These are phyloP conservation scores for Allantophomopsis cytisporea DNA, from an alignment of 2,329 filamentous ascomycete genomes.

Conservation along the genomic window DNA sequence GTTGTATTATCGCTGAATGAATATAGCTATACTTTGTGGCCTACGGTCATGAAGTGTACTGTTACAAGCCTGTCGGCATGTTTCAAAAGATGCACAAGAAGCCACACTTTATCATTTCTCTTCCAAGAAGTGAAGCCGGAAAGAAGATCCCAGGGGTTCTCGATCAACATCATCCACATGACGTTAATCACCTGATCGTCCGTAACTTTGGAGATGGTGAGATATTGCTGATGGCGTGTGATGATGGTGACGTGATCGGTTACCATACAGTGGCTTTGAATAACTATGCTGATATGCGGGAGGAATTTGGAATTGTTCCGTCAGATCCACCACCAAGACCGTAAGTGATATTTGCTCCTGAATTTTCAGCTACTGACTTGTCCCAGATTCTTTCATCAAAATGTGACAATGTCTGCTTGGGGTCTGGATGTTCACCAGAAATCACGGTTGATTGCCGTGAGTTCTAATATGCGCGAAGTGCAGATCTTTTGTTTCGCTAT, in stretches of 20 bases:
- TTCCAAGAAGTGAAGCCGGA: slow-evolving; percentile 23
- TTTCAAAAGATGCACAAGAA: slow-evolving; percentile 31
- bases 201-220: slow-evolving; percentile 59
- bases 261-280: slow-evolving; percentile 39
- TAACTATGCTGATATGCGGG: slow-evolving; percentile 13
- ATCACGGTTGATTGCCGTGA: slow-evolving; percentile 77
- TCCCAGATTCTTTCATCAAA: slow-evolving; percentile 53
- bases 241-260: slow-evolving; percentile 63
- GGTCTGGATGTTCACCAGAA: slow-evolving; percentile 70
- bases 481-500: slow-evolving; percentile 36
- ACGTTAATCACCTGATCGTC: slow-evolving; percentile 55
- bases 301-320: slow-evolving; percentile 11
- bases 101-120: slow-evolving; percentile 36
- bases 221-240: slow-evolving; percentile 52
- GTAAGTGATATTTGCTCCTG: slow-evolving; percentile 3
- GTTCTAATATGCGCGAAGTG: slow-evolving; percentile 55
- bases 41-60: slow-evolving; percentile 40
- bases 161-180: slow-evolving; percentile 36
- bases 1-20: slow-evolving; percentile 1
- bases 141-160: slow-evolving; percentile 37
- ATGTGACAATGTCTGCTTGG: slow-evolving; percentile 74
- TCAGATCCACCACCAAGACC: slow-evolving; percentile 3
- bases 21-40: slow-evolving; percentile 45
- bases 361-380: background rate
- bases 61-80: slow-evolving; percentile 35